Evolutionary conservation across 208 protist genomes (phyloP), one percentile per base, ranked within the genome.

Genomic region (Wallacemonas collosoma): DNA sequence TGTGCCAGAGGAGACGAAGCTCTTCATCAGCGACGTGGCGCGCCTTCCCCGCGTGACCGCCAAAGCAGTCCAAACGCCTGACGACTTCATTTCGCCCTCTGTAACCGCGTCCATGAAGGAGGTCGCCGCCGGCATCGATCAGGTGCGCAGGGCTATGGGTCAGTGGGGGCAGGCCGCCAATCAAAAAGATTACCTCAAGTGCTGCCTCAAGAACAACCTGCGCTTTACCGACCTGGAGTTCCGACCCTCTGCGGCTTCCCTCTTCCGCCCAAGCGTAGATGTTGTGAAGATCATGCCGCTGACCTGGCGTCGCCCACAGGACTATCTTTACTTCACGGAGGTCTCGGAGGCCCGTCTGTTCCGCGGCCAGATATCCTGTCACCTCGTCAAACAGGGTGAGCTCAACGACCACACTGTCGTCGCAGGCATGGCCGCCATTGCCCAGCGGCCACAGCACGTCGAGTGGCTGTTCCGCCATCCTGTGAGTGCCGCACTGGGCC

Each of bases 361-460:
- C 70, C 72, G 82, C 26, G 78, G 79, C 6, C 74, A 82, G 45
- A 80, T 89, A 43, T 83, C 83, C 9, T 80, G 77, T 58, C 69
- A 86, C 57, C 72, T 86, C 15, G 83, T 93, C 57, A 63, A 75
- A 45, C 86, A 93, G 26, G 87, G 86, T 9, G 80, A 88, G 35
- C 67, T 93, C 47, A 75, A 72, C 39, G 83, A 95, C 67, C 84
- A 79, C 73, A 95, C 83, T 53, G 67, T 95, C 38, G 75, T 93
- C 36, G 84, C 83, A 44, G 86, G 88, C 51, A 87, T 95, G 38
- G 85, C 88, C 11, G 69, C 81, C 41, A 53, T 93, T 17, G 86
- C 89, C 53, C 82, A 90, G 75, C 70, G 68, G 44, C 82, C 86
- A 39, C 57, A 62, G 0, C 63, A 81, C 61, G 75, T 93, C 36